These are phyloP conservation scores for Talinum fruticosum DNA, from an alignment of 148 eudicot genomes.

Conservation along the genomic window DNA sequence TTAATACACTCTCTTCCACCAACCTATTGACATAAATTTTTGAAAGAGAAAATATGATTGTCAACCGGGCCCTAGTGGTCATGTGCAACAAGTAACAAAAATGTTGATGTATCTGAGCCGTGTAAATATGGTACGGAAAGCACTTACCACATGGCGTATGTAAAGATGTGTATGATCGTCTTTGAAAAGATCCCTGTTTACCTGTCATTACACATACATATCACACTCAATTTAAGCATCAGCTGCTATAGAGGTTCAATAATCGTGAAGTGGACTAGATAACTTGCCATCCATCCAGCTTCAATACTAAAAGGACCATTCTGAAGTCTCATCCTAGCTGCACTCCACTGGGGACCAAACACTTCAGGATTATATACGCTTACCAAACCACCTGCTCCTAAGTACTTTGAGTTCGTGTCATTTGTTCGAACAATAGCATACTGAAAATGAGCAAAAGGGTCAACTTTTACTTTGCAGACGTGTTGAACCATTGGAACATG, in stretches of 20 bases:
- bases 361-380: background rate
- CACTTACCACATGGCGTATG: background rate
- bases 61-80: background rate
- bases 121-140: background rate
- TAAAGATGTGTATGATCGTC: background rate
- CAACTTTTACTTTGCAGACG: too few species aligned
- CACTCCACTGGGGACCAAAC: background rate
- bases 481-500: too few species aligned
- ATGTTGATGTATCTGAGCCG: background rate
- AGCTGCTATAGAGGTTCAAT: background rate
- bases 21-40: background rate
- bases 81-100: background rate
- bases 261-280: background rate
- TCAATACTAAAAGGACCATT: background rate
- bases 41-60: background rate
- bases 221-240: background rate
- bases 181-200: background rate
- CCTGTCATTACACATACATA: background rate
- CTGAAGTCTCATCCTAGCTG: background rate
- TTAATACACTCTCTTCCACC: background rate
- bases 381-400: background rate
- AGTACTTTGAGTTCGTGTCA: background rate
- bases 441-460: background rate
- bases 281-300: slow-evolving; percentile 9
- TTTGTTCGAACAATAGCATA: background rate